Conservation (phyloP, 331 rosid genomes). For the Phaseolus coccineus region DNA sequence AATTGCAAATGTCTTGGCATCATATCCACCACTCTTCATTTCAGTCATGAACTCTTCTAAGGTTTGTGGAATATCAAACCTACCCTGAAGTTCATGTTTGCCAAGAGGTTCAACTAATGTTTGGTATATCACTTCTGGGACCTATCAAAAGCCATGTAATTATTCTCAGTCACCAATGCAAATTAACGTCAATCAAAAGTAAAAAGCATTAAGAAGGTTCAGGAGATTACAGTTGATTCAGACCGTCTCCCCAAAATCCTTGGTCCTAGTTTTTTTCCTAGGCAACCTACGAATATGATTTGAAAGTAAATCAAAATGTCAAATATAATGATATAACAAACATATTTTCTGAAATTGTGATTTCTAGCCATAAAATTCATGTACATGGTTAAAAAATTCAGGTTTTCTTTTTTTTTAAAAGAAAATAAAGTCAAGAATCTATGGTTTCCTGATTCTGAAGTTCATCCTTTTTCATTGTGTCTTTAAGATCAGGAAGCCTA, state of each 20-base stretch:
- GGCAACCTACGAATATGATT: constrained; percentile 71
- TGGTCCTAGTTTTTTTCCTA: constrained; percentile 91
- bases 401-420: background rate
- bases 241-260: constrained; percentile 80
- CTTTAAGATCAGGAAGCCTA: background rate
- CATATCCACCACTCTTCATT: constrained; percentile 65
- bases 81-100: constrained; percentile 74
- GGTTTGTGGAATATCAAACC: constrained; percentile 85
- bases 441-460: constrained; percentile 15
- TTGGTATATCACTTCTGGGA: constrained; percentile 92
- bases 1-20: constrained; percentile 80
- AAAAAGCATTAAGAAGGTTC: constrained; percentile 22
- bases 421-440: constrained; percentile 1
- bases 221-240: constrained; percentile 71
- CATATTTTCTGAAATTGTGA: background rate
- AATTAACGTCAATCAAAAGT: constrained; percentile 28
- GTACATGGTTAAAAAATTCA: background rate
- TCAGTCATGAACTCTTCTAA: constrained; percentile 88
- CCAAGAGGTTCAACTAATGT: constrained; percentile 73
- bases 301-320: constrained; percentile 34
- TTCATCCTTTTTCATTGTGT: background rate
- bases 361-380: constrained; percentile 9
- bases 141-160: constrained; percentile 59
- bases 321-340: background rate
- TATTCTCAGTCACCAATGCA: constrained; percentile 38